These are phyloP conservation scores for Pseudopithomyces chartarum DNA, from an alignment of 2,329 filamentous ascomycete genomes.

Conservation along the genomic window DNA sequence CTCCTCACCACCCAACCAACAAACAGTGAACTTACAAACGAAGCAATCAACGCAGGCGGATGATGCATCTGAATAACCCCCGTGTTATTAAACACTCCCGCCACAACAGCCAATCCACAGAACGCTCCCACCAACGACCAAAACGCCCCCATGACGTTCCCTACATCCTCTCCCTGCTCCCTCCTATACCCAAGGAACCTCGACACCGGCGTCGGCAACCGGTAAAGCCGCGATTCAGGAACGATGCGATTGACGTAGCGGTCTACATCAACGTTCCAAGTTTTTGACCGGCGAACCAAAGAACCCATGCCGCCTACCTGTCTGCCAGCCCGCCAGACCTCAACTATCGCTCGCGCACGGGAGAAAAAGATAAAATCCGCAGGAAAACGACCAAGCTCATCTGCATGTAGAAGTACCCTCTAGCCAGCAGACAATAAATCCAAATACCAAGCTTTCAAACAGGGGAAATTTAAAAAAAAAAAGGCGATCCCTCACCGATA, in stretches of 20 bases:
- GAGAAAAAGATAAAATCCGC: neutral
- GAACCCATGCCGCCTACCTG: constrained; percentile 11
- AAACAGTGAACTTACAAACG: constrained; percentile 39
- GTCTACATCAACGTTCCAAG: constrained; percentile 74
- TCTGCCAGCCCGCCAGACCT: too few relatives aligned
- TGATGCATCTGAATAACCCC: constrained; percentile 42
- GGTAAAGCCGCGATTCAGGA: constrained; percentile 66
- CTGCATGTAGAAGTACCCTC: too few relatives aligned
- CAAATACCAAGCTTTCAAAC: too few relatives aligned
- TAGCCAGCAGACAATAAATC: too few relatives aligned
- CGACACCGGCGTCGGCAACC: constrained; percentile 68
- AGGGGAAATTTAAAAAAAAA: too few relatives aligned
- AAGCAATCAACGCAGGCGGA: constrained; percentile 52
- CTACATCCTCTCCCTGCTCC: constrained; percentile 45
- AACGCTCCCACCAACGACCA: constrained; percentile 52
- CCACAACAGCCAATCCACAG: constrained; percentile 49
- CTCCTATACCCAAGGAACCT: constrained; percentile 63
- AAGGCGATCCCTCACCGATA: too few relatives aligned
- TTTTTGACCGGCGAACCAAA: constrained; percentile 15
- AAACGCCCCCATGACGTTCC: constrained; percentile 48
- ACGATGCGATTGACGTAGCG: constrained; percentile 72
- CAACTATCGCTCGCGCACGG: neutral
- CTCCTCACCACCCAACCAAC: neutral
- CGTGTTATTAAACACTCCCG: constrained; percentile 49
- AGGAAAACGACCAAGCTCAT: too few relatives aligned